Conservation (phyloP, 805 yeast species). For the Ogataea thermomethanolica region DNA sequence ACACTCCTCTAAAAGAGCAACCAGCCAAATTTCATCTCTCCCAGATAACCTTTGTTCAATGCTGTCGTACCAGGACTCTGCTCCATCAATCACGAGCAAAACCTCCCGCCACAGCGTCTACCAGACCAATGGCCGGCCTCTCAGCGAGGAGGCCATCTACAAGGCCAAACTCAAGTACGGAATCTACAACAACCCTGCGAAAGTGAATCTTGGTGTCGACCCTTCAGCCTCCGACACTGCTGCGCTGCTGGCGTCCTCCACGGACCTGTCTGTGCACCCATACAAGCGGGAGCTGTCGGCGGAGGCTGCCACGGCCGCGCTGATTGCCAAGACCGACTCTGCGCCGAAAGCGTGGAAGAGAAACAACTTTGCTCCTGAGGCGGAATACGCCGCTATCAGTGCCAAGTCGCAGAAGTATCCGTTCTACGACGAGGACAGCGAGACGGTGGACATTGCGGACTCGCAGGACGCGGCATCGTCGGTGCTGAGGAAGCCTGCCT, state of each 20-base stretch:
- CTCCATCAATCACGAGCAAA: constrained; percentile 29
- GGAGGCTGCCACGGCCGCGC: constrained; percentile 68
- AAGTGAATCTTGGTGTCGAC: constrained; percentile 56
- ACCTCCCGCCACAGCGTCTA: constrained; percentile 44
- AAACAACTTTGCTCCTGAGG: constrained; percentile 41
- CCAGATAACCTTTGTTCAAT: constrained; percentile 15
- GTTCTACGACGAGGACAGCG: constrained; percentile 22
- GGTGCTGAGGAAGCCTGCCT: constrained; percentile 31
- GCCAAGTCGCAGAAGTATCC: constrained; percentile 35
- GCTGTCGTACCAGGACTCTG: constrained; percentile 29
- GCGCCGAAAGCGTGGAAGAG: constrained; percentile 49
- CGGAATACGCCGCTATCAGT: constrained; percentile 43
- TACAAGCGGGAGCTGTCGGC: constrained; percentile 58
- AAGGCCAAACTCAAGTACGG: constrained; percentile 73
- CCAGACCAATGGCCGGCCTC: constrained; percentile 66
- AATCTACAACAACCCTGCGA: constrained; percentile 50
- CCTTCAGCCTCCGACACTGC: constrained; percentile 72
- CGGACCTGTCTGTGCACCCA: constrained; percentile 60
- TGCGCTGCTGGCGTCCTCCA: constrained; percentile 67
- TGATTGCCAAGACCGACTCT: constrained; percentile 43
- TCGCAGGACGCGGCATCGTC: constrained; percentile 42
- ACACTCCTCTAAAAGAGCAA: constrained; percentile 12
- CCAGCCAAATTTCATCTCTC: constrained; percentile 11
- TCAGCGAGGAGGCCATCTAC: constrained; percentile 71
- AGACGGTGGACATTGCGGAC: constrained; percentile 36